Percentiles rank a stretch among this genome's conserved stretches.
Evolutionary conservation across 345 rosid genomes (phyloP).

Genomic region (Theobroma cacao): DNA sequence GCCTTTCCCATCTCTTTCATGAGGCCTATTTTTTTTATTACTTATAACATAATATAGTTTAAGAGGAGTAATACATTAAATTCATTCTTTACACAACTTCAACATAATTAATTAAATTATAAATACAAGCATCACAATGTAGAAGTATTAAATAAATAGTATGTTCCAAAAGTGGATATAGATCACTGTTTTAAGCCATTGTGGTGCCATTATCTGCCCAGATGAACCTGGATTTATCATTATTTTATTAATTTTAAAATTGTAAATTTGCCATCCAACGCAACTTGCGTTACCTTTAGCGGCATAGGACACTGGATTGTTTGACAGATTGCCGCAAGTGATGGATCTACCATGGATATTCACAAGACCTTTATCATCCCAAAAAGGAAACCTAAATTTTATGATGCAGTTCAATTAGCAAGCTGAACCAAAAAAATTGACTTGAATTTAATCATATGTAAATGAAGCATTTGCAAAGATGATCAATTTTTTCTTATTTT

Average conservation of each 20-base stretch:
- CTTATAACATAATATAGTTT: background rate
- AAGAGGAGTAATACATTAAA: background rate
- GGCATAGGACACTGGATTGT: background rate
- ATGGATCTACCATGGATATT: no score
- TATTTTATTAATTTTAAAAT: slow-evolving; percentile 8
- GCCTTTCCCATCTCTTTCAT: background rate
- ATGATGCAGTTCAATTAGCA: no score
- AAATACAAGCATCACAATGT: background rate
- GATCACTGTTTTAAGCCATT: background rate
- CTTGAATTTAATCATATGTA: no score
- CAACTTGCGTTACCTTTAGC: slow-evolving; percentile 6
- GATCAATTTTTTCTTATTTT: no score
- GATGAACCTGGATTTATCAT: background rate
- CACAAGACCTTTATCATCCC: no score
- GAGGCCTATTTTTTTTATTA: background rate
- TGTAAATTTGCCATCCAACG: slow-evolving; percentile 5
- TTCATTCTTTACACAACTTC: background rate
- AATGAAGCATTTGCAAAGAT: no score
- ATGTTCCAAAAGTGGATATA: background rate
- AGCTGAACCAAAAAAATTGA: no score
- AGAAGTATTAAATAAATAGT: background rate
- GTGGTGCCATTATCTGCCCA: background rate
- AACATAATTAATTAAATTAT: background rate
- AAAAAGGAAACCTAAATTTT: no score
- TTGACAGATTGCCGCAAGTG: slow-evolving; percentile 10